A percentile compares a stretch with the other conserved stretches of the same genome.
Conservation (phyloP, 441 rosid species). For the Adansonia madagascariensis region DNA sequence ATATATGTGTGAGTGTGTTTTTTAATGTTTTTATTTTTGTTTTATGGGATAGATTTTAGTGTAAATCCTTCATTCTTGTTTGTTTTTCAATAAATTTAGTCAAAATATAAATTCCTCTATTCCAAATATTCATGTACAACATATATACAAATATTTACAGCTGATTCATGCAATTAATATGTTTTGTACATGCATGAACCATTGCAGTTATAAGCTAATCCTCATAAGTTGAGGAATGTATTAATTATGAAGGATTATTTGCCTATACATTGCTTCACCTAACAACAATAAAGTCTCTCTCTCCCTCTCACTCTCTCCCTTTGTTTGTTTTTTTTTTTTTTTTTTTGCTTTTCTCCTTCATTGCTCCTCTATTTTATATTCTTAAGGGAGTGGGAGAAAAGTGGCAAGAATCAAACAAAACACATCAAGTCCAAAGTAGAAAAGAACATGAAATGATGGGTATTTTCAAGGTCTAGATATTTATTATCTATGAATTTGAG, state of each 20-base stretch:
- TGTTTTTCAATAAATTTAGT: no score
- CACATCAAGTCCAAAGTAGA: conserved; percentile 15
- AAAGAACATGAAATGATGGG: background rate
- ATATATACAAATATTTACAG: background rate
- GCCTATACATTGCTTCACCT: no score
- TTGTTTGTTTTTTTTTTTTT: no score
- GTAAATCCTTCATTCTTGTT: no score
- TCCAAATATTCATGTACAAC: no score
- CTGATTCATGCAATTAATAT: background rate
- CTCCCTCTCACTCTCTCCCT: background rate
- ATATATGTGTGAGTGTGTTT: no score
- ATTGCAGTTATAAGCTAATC: no score
- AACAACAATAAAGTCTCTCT: no score
- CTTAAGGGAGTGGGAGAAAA: conserved; percentile 3
- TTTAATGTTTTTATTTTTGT: background rate
- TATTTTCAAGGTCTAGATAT: conserved; percentile 27
- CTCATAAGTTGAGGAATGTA: no score
- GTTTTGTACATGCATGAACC: no score
- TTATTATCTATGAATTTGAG: conserved; percentile 20
- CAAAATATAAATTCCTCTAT: no score
- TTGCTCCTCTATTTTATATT: background rate
- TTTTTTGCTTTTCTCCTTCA: background rate
- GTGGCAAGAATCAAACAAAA: conserved; percentile 28
- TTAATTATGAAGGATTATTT: no score
- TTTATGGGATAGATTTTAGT: background rate